Conservation (phyloP, 1,284 basidiomycete species). For the Wallemia mellicola region DNA sequence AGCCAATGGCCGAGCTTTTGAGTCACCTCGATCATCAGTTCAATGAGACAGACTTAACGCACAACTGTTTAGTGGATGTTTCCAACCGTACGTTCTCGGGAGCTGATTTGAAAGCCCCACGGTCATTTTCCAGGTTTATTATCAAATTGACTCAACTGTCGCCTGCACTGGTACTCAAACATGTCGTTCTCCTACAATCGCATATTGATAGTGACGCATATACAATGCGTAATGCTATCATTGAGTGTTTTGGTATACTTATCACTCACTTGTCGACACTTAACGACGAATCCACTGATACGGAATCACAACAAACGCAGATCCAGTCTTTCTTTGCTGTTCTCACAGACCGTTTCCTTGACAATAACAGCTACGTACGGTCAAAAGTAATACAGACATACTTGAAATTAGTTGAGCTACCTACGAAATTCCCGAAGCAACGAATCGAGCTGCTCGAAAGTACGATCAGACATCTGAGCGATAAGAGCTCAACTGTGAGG, state of each 20-base stretch:
- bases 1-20: constrained; percentile 76
- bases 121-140: constrained; percentile 60
- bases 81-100: constrained; percentile 42
- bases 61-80: constrained; percentile 56
- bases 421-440: constrained; percentile 60
- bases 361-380: constrained; percentile 70
- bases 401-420: constrained; percentile 33
- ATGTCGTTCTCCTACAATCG: constrained; percentile 50
- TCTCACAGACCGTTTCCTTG: constrained; percentile 59
- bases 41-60: constrained; percentile 61
- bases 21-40: constrained; percentile 53
- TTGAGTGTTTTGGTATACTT: constrained; percentile 54
- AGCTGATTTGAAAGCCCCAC: constrained; percentile 62
- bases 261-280: constrained; percentile 42
- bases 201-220: constrained; percentile 90
- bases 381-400: constrained; percentile 56
- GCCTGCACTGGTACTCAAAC: constrained; percentile 66
- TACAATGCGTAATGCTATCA: constrained; percentile 74
- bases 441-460: constrained; percentile 42
- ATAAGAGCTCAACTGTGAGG: constrained; percentile 66
- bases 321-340: constrained; percentile 53
- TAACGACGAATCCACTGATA: constrained; percentile 24
- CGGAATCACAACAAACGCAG: constrained; percentile 41
- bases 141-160: constrained; percentile 48
- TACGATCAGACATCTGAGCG: constrained; percentile 51